phyloP scores from a whole-genome alignment of 2,329 filamentous ascomycete species.

The Neonectria coccinea region DNA sequence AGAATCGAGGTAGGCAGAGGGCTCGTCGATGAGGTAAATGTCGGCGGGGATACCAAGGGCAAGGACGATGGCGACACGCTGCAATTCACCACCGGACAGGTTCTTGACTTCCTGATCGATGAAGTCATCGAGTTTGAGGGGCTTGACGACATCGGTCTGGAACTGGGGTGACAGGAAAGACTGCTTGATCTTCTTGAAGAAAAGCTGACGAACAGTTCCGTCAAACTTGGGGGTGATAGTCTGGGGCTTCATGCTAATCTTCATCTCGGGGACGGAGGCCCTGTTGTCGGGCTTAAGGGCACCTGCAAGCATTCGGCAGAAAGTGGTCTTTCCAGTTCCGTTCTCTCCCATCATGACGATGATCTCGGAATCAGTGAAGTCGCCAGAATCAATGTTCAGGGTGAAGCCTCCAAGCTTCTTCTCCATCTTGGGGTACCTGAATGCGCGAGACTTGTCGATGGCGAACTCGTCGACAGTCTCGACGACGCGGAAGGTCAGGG shows the following conservation, averaged over 20 bases:
- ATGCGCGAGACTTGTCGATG: constrained; percentile 85
- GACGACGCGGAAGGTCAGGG: constrained; percentile 92
- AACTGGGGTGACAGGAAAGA: constrained; percentile 97
- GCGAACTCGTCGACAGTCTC: constrained; percentile 91
- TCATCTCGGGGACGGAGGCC: constrained; percentile 87
- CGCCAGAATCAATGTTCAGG: constrained; percentile 81
- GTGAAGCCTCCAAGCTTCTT: constrained; percentile 93
- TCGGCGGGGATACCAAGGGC: constrained; percentile 96
- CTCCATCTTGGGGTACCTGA: constrained; percentile 89
- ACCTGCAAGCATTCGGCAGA: constrained; percentile 95
- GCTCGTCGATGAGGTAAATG: constrained; percentile 98
- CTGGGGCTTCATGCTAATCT: constrained; percentile 99
- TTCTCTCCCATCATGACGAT: constrained; percentile 99
- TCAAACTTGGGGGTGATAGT: constrained; percentile 99
- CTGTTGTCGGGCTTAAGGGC: constrained; percentile 89
- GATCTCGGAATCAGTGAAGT: constrained; percentile 98
- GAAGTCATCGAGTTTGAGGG: constrained; percentile 98
- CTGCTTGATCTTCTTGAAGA: constrained; percentile 99
- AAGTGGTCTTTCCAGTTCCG: constrained; percentile 98
- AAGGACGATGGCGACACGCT: constrained; percentile 97
- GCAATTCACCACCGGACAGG: constrained; percentile 98
- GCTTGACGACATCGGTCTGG: constrained; percentile 99
- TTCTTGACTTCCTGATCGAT: constrained; percentile 99
- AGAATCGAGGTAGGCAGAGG: constrained; percentile 96
- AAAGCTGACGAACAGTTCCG: constrained; percentile 95